Evolutionary conservation across 345 rosid species (phyloP).

Genomic region (Capsella bursapastoris): DNA sequence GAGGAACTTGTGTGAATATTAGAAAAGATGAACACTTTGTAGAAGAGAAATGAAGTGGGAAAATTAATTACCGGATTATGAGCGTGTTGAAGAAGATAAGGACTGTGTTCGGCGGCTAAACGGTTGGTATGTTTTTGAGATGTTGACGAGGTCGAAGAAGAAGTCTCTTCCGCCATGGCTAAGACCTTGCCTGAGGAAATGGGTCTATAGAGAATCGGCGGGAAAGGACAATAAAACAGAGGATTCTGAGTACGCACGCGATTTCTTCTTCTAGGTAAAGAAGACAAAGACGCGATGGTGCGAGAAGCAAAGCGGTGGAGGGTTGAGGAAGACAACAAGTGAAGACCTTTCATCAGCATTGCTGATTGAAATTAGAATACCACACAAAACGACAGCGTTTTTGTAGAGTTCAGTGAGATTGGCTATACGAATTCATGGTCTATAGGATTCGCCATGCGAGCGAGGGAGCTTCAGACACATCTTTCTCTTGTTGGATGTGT

Average conservation of each 20-base stretch:
- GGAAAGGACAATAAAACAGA: constrained; percentile 38
- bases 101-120: constrained; percentile 83
- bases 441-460: constrained; percentile 37
- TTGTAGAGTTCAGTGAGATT: background rate
- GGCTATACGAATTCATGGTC: constrained; percentile 13
- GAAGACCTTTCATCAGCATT: constrained; percentile 45
- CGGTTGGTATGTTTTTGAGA: constrained; percentile 64
- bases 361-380: background rate
- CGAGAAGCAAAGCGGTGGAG: constrained; percentile 39
- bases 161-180: constrained; percentile 52
- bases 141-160: constrained; percentile 45
- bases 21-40: constrained; percentile 17
- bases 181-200: constrained; percentile 47
- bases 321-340: constrained; percentile 41
- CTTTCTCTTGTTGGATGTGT: constrained; percentile 33
- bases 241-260: constrained; percentile 12
- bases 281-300: constrained; percentile 30
- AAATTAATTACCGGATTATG: constrained; percentile 68
- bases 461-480: constrained; percentile 42
- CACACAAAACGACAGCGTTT: constrained; percentile 28
- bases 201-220: constrained; percentile 43
- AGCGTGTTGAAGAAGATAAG: constrained; percentile 92
- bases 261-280: constrained; percentile 33
- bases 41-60: background rate
- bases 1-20: background rate